Evolutionary conservation across 75 land plant genomes (phyloP), one percentile per base, ranked within the genome.

Genomic region (Adiantum capillusveneris): DNA sequence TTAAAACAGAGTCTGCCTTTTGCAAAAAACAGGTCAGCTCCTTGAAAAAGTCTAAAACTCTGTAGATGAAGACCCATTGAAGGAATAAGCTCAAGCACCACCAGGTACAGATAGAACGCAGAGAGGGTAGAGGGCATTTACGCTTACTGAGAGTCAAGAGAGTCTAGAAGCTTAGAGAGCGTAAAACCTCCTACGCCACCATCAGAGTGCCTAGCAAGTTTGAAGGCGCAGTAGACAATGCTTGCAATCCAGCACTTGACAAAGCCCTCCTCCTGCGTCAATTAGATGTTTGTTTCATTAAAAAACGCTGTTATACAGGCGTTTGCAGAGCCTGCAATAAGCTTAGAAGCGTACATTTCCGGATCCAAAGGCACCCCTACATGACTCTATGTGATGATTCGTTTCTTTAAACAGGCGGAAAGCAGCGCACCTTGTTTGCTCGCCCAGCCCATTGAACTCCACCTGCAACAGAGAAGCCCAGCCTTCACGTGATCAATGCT

Each of bases 1-100:
- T 60, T 48, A 73, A 20, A 28, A 51, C 54, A 30, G 64, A 52
- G 24, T 42, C 65, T 2, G 50, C 52, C 44, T 67, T 67, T 18
- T 25, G 51, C 29, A 73, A 53, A 25, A 73, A 60, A 29, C 62
- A 60, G 16, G 76, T 56, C 29, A 67, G 58, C 59, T 73, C 76
- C 46, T 56, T 73, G 36, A 66, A 67, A 53, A 73, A 67, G 26
- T 73, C 71, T 59, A 67, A 31, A 18, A 73, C 64, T 36, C 75
- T 73, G 60, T 5, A 34, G 37, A 34, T 34, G 9, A 34, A 34
- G 9, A 34, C 9, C 31, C 22, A 26, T 13, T 18, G 63, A 42
- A 29, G 29, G 60, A 53, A 53, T 24, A 3, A 53, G 55, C 13
- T 6, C 21, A 26, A 22, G 13, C 2, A 26, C 7, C 13, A 25